phyloP scores from a whole-genome alignment of 805 yeast genomes.

The Saccharomycopsis sp. region DNA sequence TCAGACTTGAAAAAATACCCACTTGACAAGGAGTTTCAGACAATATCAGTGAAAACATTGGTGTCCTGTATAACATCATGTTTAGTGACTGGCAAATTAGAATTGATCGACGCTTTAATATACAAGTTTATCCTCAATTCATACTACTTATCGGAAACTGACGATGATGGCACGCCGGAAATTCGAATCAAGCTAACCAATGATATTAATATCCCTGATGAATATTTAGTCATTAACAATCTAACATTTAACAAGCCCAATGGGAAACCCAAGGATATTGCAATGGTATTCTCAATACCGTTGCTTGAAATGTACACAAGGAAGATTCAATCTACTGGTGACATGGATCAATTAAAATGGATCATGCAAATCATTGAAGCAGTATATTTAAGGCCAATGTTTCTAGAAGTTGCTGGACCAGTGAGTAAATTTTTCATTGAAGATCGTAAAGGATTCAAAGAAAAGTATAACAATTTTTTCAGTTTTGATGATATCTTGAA shows the following conservation, averaged over 20 bases:
- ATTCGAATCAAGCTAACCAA: not conserved
- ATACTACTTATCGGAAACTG: not conserved
- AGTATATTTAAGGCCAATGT: conserved; percentile 8
- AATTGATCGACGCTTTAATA: not conserved
- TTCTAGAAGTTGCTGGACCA: not conserved
- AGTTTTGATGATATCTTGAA: conserved; percentile 14
- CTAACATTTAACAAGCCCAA: not conserved
- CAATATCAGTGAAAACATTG: not conserved
- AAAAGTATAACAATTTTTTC: conserved; percentile 13
- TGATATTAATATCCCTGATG: conserved; percentile 1
- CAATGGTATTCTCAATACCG: not conserved
- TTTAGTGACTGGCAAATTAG: not conserved
- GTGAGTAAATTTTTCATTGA: conserved; percentile 7
- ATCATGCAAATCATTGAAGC: not conserved
- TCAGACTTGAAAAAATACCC: not conserved
- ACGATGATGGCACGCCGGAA: not conserved
- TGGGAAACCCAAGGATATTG: conserved; percentile 1
- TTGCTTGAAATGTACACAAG: not conserved
- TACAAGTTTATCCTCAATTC: not conserved
- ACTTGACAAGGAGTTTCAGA: not conserved
- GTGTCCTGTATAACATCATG: not conserved
- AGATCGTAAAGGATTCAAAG: conserved; percentile 10
- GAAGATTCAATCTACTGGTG: not conserved
- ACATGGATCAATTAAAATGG: conserved; percentile 2
- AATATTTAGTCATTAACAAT: conserved; percentile 6